Conservation (phyloP, 78 protist genomes). For the Dictyostelium firmibasis region DNA sequence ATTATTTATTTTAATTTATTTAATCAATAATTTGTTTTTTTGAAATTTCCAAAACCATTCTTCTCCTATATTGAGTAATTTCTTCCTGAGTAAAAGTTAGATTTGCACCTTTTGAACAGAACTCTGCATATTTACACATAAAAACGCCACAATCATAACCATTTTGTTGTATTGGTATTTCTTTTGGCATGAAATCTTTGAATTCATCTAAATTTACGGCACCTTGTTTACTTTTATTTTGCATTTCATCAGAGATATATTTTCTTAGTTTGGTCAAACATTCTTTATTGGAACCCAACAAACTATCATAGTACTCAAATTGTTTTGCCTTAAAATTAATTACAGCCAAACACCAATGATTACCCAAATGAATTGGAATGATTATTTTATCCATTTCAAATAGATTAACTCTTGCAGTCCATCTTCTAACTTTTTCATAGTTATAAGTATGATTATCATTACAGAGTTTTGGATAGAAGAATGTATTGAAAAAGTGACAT, state of each 20-base stretch:
- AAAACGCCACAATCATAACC: slow-evolving; percentile 94
- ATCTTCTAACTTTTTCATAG: slow-evolving; percentile 79
- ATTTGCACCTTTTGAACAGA: slow-evolving; percentile 31
- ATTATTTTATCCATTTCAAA: slow-evolving; percentile 85
- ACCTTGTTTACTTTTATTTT: slow-evolving; percentile 39
- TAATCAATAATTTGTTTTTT: slow-evolving; percentile 21
- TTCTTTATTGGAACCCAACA: slow-evolving; percentile 24
- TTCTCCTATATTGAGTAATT: slow-evolving; percentile 50
- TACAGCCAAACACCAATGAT: slow-evolving; percentile 91
- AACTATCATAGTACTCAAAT: slow-evolving; percentile 90
- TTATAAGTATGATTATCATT: slow-evolving; percentile 57
- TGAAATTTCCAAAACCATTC: slow-evolving; percentile 40
- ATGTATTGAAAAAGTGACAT: slow-evolving; percentile 82
- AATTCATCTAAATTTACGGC: slow-evolving; percentile 42
- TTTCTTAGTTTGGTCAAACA: slow-evolving; percentile 30
- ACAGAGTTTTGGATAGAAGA: slow-evolving; percentile 82
- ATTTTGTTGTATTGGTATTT: slow-evolving; percentile 85
- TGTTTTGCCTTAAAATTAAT: slow-evolving; percentile 79
- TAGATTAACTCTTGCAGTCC: slow-evolving; percentile 88
- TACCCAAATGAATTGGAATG: slow-evolving; percentile 89
- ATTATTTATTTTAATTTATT: not conserved
- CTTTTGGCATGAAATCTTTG: slow-evolving; percentile 5
- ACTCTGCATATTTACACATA: slow-evolving; percentile 87
- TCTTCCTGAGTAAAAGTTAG: slow-evolving; percentile 66
- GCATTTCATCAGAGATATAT: slow-evolving; percentile 61